These are phyloP conservation scores for Fusarium subglutinans DNA, from an alignment of 2,329 filamentous ascomycete genomes.

Conservation along the genomic window DNA sequence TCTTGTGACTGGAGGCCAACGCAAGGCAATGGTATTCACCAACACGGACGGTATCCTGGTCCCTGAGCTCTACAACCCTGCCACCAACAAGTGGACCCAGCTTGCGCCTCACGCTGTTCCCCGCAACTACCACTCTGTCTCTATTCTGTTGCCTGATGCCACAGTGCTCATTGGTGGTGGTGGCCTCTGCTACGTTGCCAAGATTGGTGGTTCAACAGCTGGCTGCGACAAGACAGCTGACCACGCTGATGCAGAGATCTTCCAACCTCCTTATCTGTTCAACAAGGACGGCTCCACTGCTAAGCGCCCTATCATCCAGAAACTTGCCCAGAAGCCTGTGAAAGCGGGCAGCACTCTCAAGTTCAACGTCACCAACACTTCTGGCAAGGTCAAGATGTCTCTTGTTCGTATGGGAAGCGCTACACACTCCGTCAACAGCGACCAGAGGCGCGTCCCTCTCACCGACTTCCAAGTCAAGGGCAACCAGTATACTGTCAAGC, in stretches of 20 bases:
- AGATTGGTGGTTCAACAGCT: slow-evolving; percentile 39
- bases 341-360: slow-evolving; percentile 34
- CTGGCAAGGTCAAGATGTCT: slow-evolving; percentile 46
- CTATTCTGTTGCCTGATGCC: slow-evolving; percentile 60
- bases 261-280: slow-evolving; percentile 64
- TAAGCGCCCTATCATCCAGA: slow-evolving; percentile 39
- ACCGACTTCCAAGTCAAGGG: slow-evolving; percentile 39
- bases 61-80: slow-evolving; percentile 59
- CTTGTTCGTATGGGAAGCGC: slow-evolving; percentile 59
- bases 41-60: slow-evolving; percentile 53
- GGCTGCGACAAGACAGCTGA: slow-evolving; percentile 50
- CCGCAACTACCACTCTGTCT: slow-evolving; percentile 60
- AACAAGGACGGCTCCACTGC: slow-evolving; percentile 52
- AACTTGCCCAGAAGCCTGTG: slow-evolving; percentile 4
- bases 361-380: slow-evolving; percentile 34
- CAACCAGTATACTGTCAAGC: slow-evolving; percentile 48
- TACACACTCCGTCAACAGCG: slow-evolving; percentile 67
- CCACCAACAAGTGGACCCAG: slow-evolving; percentile 50
- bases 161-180: slow-evolving; percentile 62
- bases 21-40: slow-evolving; percentile 53
- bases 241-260: slow-evolving; percentile 65
- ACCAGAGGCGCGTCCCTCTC: slow-evolving; percentile 63
- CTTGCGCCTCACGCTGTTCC: slow-evolving; percentile 51
- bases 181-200: slow-evolving; percentile 57
- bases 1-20: slow-evolving; percentile 51